Percentiles rank a stretch among this genome's conserved stretches.
These are phyloP conservation scores for Solanum phureja DNA, from an alignment of 257 asterid species.

Conservation along the genomic window DNA sequence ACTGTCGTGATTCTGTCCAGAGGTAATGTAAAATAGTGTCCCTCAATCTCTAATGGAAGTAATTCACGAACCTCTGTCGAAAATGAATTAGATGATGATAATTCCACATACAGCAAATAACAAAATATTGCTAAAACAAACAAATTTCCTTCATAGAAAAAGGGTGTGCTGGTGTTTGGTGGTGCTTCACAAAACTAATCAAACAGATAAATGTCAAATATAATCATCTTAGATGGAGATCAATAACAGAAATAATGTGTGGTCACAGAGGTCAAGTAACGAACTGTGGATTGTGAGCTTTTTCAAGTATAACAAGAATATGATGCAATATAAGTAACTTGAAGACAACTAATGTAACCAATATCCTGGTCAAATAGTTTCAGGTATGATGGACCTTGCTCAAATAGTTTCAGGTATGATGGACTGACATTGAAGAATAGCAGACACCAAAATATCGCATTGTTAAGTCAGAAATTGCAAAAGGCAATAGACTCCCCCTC, in stretches of 20 bases:
- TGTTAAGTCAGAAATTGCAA: not conserved
- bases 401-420: not conserved
- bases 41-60: not conserved
- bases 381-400: not conserved
- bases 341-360: not conserved
- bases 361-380: not conserved
- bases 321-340: not conserved
- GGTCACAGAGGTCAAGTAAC: not conserved
- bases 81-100: not conserved
- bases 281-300: not conserved
- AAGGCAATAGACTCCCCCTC: not conserved
- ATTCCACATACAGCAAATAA: not conserved
- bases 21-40: not conserved
- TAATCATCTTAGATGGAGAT: not conserved
- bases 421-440: not conserved
- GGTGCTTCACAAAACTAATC: not conserved
- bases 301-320: not conserved
- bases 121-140: not conserved
- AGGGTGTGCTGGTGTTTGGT: not conserved
- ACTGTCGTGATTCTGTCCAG: not conserved
- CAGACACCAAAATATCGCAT: not conserved
- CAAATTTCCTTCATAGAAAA: not conserved
- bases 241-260: not conserved
- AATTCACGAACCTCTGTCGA: not conserved
- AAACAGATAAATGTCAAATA: not conserved